Base-by-base conservation (phyloP, 345 rosid species). In the Hibiscus tridactylites region DNA sequence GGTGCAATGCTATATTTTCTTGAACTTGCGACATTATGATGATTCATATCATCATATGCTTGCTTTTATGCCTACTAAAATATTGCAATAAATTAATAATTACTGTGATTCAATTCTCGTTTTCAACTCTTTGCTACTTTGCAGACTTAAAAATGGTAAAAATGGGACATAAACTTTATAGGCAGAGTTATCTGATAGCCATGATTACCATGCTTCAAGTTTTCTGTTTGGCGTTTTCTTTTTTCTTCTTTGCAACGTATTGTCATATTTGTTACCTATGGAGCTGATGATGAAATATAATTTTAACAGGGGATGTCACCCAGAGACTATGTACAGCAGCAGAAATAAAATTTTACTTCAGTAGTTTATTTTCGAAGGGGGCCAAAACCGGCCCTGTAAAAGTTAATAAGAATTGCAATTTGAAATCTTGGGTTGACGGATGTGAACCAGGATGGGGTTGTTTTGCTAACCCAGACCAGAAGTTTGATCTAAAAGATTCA, bases 401-500 rank as follows among this genome's bases (percentile, higher is more conserved):
- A 33, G 91, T 93, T 61, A 90, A 90, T 77, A 80, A 78, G 67
- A 93, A 90, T 80, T 93, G 98, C 80, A 93, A 93, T 75, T 81
- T 88, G 76, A 77, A 78, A 47, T 82, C 84, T 58, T 93, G 98
- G 98, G 80, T 73, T 54, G n/a, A 87, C 2, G 97, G 98, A 60
- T 90, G 98, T 67, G 98, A 93, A 71, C 97, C 97, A 11, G 97
- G 98, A 70, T 92, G 98, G 98, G 89, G 88, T 75, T 92, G 96
- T 66, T 71, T 73, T 53, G 78, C 85, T 8, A 79, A 77, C 24
- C 66, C 68, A 56, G 75, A 71, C 19, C 70, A 79, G 71, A 77
- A 46, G 1, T 74, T 81, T 62, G 92, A 86, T 39, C 75, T 90
- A 6, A 82, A 75, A 71, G 79, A 84, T 80, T 66, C 53, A 0